Evolutionary conservation across 192 early-diverging fungal species (phyloP), one percentile per base, ranked within the genome.

Genomic region (Coemansia sp.): DNA sequence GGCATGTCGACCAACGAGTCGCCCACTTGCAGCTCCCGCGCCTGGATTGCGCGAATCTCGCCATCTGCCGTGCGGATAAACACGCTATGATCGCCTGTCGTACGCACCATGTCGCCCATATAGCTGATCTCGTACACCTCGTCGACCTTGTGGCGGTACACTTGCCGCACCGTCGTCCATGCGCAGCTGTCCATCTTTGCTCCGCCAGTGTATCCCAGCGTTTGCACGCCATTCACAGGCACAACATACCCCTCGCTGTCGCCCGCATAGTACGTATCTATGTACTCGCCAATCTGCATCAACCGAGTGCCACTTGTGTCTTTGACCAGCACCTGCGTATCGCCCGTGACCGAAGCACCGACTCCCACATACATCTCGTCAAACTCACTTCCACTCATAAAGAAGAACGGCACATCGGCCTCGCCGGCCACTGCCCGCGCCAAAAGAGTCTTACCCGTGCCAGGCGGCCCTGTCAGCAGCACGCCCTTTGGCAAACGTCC

Each of bases 321-420:
- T 40, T 54, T 67, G 24, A 80, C 73, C 10, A 80, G 56, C 23
- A 80, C 77, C n/a, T 58, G 73, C 10, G 77, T 80, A 20, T 80
- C 77, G 46, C 77, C 77, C 14, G 77, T 80, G 21, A 80, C 77
- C 4, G 77, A 80, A 17, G 90, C 95, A 15, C 97, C 97, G 12
- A 98, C 95, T 61, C 96, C 96, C 20, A 99, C 96, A 70, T 97
- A 99, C 71, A 98, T 86, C 74, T 99, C 96, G 79, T 98, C 97
- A 86, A 99, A 98, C 82, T 99, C 97, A 66, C 86, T 88, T 34
- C 96, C 97, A 58, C 87, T 89, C 95, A 99, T 98, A 73, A 96
- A 95, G 73, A 99, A 98, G 79, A 99, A 99, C 3, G 96, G 95
- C 5, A 98, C 96, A 10, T 87, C 93, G 12, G 97, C 95, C 76